Percentiles rank a stretch among this genome's conserved stretches.
phyloP scores from a whole-genome alignment of 2,329 filamentous ascomycete species.

The Claviceps sorghi region DNA sequence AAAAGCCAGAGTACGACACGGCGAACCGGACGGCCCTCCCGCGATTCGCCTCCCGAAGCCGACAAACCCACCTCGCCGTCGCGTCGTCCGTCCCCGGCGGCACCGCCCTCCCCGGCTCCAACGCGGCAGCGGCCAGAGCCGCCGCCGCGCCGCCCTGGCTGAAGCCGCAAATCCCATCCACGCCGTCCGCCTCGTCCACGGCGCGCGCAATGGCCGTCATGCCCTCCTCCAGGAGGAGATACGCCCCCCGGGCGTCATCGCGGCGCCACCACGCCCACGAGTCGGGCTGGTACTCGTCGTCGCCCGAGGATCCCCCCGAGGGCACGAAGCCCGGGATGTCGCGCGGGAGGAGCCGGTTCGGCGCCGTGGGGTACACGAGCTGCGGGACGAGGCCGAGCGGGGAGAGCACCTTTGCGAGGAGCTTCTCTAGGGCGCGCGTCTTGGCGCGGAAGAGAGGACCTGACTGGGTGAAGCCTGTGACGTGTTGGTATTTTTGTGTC shows the following conservation, averaged over 20 bases:
- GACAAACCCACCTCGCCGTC: slow-evolving; percentile 26
- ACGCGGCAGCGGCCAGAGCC: slow-evolving; percentile 53
- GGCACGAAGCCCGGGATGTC: slow-evolving; percentile 57
- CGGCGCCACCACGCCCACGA: slow-evolving; percentile 73
- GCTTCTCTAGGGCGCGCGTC: slow-evolving; percentile 73
- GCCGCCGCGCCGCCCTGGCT: slow-evolving; percentile 65
- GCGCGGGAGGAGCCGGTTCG: slow-evolving; percentile 43
- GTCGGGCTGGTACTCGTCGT: slow-evolving; percentile 41
- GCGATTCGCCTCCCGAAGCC: slow-evolving; percentile 34
- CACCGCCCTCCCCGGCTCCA: slow-evolving; percentile 37
- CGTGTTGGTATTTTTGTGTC: not conserved
- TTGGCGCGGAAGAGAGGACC: slow-evolving; percentile 75
- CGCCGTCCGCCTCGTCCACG: slow-evolving; percentile 47
- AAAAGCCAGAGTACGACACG: slow-evolving; percentile 66
- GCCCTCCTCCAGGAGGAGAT: slow-evolving; percentile 55
- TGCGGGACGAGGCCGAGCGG: slow-evolving; percentile 38
- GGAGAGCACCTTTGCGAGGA: slow-evolving; percentile 57
- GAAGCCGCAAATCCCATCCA: slow-evolving; percentile 72
- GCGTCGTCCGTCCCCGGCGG: slow-evolving; percentile 7
- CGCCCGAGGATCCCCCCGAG: slow-evolving; percentile 20
- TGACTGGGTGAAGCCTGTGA: slow-evolving; percentile 73
- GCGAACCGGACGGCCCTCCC: slow-evolving; percentile 48
- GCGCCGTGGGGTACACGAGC: slow-evolving; percentile 56
- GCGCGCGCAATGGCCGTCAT: slow-evolving; percentile 46
- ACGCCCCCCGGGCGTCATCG: slow-evolving; percentile 47